These are phyloP conservation scores for Trametes villosa DNA, from an alignment of 768 basidiomycete genomes.

Conservation along the genomic window DNA sequence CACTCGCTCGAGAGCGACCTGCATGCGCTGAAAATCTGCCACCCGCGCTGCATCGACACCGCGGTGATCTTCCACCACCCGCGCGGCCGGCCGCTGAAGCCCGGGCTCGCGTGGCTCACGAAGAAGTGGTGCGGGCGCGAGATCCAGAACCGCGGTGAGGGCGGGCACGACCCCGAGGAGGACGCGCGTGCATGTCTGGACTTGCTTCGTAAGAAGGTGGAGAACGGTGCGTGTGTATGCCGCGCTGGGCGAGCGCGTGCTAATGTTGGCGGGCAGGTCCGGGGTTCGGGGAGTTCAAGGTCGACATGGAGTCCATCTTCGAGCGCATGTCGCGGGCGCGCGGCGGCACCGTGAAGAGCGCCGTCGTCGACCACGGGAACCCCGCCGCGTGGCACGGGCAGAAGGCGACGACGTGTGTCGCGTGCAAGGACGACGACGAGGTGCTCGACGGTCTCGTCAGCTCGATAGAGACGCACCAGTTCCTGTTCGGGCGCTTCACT, in stretches of 20 bases:
- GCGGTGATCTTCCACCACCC: conserved; percentile 91
- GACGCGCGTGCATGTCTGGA: conserved; percentile 91
- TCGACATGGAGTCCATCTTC: conserved; percentile 86
- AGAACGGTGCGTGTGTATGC: conserved; percentile 53
- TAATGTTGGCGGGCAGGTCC: no score
- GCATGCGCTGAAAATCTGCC: conserved; percentile 82
- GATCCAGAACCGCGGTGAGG: conserved; percentile 84
- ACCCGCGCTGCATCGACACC: conserved; percentile 90
- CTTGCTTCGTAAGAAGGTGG: conserved; percentile 79
- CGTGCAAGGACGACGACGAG: conserved; percentile 79
- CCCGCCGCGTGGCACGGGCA: conserved; percentile 82
- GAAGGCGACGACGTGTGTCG: conserved; percentile 77
- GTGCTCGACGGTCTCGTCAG: conserved; percentile 71
- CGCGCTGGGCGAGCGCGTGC: no score
- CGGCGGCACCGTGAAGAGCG: conserved; percentile 53
- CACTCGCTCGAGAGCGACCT: conserved; percentile 97
- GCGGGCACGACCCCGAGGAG: conserved; percentile 93
- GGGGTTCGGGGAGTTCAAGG: conserved; percentile 86
- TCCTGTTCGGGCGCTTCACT: conserved; percentile 84
- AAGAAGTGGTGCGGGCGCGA: conserved; percentile 91
- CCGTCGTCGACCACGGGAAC: conserved; percentile 87
- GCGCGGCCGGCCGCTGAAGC: conserved; percentile 90
- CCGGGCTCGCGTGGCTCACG: conserved; percentile 95
- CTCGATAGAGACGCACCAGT: conserved; percentile 67
- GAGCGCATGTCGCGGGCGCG: conserved; percentile 73